These are phyloP conservation scores for Eucalyptus fibrosa DNA, from an alignment of 345 rosid species.

Conservation along the genomic window DNA sequence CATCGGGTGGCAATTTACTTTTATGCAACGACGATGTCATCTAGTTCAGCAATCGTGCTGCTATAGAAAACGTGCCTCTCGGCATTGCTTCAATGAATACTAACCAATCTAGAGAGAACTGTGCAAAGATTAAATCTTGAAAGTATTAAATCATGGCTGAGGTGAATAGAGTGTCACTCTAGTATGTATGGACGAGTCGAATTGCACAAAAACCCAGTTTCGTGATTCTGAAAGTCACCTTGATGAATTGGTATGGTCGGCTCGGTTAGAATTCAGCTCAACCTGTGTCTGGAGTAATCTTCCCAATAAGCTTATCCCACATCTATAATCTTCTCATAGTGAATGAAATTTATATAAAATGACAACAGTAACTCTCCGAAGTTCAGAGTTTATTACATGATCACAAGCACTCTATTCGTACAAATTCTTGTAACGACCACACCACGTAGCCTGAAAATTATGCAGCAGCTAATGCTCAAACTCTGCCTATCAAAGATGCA, in stretches of 20 bases:
- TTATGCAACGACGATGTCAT: too few relatives aligned
- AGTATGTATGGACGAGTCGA: neutral
- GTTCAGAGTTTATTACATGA: neutral
- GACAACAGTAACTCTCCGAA: neutral
- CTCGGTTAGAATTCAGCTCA: too few relatives aligned
- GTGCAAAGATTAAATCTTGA: too few relatives aligned
- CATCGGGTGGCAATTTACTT: too few relatives aligned
- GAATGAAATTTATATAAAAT: neutral
- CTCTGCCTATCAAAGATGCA: too few relatives aligned
- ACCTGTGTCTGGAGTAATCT: too few relatives aligned
- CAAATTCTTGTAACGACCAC: neutral
- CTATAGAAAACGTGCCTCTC: neutral
- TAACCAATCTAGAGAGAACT: too few relatives aligned
- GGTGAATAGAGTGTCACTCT: neutral
- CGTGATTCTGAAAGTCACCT: neutral
- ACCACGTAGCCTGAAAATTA: neutral
- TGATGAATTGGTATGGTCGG: neutral
- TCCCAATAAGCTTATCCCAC: neutral
- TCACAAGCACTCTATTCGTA: neutral
- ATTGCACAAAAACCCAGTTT: neutral
- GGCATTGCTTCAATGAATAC: neutral
- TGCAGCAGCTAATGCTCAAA: too few relatives aligned
- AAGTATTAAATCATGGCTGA: too few relatives aligned
- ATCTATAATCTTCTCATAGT: neutral
- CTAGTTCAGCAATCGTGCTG: neutral